phyloP scores from a whole-genome alignment of 345 rosid species.

The Excoecaria cochinchinensis region DNA sequence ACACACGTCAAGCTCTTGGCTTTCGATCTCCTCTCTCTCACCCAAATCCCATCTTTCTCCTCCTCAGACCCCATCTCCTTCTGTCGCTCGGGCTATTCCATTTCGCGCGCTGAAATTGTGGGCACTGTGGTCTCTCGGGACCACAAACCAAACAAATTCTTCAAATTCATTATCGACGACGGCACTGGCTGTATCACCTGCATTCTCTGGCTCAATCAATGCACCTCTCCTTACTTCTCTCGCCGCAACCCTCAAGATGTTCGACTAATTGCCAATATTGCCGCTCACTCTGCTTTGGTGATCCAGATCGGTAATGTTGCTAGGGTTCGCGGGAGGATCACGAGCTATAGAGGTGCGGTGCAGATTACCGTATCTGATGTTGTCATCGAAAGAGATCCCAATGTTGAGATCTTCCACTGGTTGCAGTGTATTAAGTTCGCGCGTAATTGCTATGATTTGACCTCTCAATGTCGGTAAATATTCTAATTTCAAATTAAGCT shows the following conservation, averaged over 20 bases:
- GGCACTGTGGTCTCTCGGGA: constrained; percentile 58
- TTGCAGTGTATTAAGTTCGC: constrained; percentile 59
- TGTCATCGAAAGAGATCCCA: constrained; percentile 73
- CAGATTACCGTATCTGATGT: constrained; percentile 67
- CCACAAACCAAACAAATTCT: constrained; percentile 49
- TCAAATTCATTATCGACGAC: constrained; percentile 43
- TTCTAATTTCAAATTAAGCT: not conserved
- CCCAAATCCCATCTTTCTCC: constrained; percentile 34
- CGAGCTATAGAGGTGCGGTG: constrained; percentile 49
- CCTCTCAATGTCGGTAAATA: not conserved
- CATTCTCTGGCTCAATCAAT: constrained; percentile 81
- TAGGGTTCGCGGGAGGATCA: constrained; percentile 70
- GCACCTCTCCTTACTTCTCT: constrained; percentile 52
- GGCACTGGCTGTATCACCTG: constrained; percentile 69
- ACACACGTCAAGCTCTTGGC: constrained; percentile 61
- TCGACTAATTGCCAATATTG: constrained; percentile 46
- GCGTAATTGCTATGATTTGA: constrained; percentile 8
- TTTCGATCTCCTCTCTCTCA: constrained; percentile 47
- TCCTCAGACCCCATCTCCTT: constrained; percentile 36
- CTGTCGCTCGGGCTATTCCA: constrained; percentile 27
- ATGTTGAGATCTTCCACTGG: constrained; percentile 76
- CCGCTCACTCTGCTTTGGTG: constrained; percentile 40
- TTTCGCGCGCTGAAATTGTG: constrained; percentile 62
- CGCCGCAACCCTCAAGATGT: constrained; percentile 43
- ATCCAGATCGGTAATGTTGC: constrained; percentile 52